Base-by-base conservation (phyloP, 257 asterid genomes). In the Nicotiana sylvestris region DNA sequence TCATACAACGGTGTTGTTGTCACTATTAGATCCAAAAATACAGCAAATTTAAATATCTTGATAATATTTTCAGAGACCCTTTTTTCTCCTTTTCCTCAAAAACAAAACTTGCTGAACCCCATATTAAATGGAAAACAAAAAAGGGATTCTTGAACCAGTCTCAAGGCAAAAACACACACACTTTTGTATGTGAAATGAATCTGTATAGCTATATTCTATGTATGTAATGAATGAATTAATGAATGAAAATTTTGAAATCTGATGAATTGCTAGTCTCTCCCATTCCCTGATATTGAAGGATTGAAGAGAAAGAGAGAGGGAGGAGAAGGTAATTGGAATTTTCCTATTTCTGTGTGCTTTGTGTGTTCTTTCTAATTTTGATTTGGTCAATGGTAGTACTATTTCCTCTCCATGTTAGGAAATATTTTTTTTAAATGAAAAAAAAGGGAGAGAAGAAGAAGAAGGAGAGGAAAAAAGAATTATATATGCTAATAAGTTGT, bases 241-340 rank as follows among this genome's bases (percentile, higher is more conserved):
- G 10, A 69, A 68, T 56, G 64, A 43, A 81, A 30, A 30, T 43
- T 46, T 37, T 1, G 10, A 39, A 39, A 43, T 43, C 49, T 43
- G 46, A 56, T 49, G 70, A 25, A 33, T 35, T 60, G 78, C 62
- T 68, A 79, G 85, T 85, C 85, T 84, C 88, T 86, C 88, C 61
- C 46, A 86, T 86, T 87, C 79, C 85, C 21, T 66, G 72, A 30
- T 39, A 72, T 46, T 72, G 86, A 86, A 82, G 77, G 85, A 78
- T 76, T 82, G 88, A 85, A 78, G 65, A 84, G 25, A 49, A 76
- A 66, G 81, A 84, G 84, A 81, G 72, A 13, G 21, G 13, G 39
- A 72, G 30, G 81, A 13, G 3, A 35, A 49, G 15, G 80, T 74
- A 49, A 25, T 49, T 35, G 65, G 82, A 77, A 66, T 39, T 81